Base-by-base conservation (phyloP, 345 rosid species). In the Populus alba region DNA sequence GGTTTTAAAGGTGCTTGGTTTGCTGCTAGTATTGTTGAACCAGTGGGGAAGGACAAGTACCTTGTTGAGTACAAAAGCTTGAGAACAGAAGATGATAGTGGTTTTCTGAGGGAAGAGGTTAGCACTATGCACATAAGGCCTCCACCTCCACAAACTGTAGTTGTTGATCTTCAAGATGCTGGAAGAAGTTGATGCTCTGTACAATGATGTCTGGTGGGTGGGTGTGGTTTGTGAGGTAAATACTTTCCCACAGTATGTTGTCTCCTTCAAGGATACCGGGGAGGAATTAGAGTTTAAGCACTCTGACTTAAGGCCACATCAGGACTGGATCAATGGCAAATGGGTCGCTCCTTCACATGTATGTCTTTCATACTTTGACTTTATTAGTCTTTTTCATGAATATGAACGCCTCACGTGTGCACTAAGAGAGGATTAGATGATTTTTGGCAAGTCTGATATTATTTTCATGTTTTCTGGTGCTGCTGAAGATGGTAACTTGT, bases 1-100 rank as follows among this genome's bases (percentile, higher is more conserved):
- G 99, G 99, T 35, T 87, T 90, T 77, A 76, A 89, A 81, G 97
- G 94, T 83, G 93, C 98, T 76, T 91, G 97, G 98, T 96, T 92
- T 84, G 77, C 78, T 10, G 98, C 89, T 71, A 90, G 85, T 78
- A 73, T 91, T 71, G 82, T 88, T 29, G 84, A 90, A 84, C 79
- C 79, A 35, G 47, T 79, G 59, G 90, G 90, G 51, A 77, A 75
- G 20, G 86, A 77, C 66, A 89, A 80, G 87, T 94, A 88, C 80
- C 79, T 89, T 39, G 25, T 96, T 59, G 86, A 92, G 82, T 92
- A 92, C 38, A 78, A 90, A 47, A 80, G 68, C 76, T 71, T 96
- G 77, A 88, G 90, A 85, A 90, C 87, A 8, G 97, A 92, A 23
- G 95, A 92, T 31, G 94, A 88, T 76, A 86, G 83, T 47, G 92